phyloP scores from a whole-genome alignment of 2,329 filamentous ascomycete genomes.

The Raffaelea ambrosiae region DNA sequence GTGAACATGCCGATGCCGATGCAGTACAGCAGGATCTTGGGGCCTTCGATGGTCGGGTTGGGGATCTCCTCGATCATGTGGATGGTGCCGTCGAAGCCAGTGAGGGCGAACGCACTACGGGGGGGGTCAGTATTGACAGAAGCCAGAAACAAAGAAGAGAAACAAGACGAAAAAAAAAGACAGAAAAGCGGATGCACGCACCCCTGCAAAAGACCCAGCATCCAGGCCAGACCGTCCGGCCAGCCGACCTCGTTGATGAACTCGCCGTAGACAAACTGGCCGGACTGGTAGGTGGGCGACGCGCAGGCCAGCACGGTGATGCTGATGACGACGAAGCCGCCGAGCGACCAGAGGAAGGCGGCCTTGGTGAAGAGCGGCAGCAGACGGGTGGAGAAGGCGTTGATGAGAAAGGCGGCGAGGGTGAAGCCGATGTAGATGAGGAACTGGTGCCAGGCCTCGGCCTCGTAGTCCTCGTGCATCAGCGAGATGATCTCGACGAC shows the following conservation, averaged over 20 bases:
- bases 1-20: conserved; percentile 56
- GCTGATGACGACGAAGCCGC: conserved; percentile 60
- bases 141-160: no score
- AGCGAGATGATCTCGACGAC: conserved; percentile 57
- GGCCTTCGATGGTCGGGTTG: conserved; percentile 48
- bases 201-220: conserved; percentile 45
- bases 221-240: conserved; percentile 57
- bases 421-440: conserved; percentile 62
- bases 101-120: conserved; percentile 35
- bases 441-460: conserved; percentile 63
- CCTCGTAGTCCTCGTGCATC: conserved; percentile 46
- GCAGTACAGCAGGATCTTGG: conserved; percentile 58
- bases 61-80: conserved; percentile 53
- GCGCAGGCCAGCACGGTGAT: conserved; percentile 61
- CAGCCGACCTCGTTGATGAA: conserved; percentile 63
- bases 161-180: background rate
- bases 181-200: background rate
- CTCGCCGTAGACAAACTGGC: conserved; percentile 54
- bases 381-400: conserved; percentile 53
- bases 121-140: no score
- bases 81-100: conserved; percentile 44
- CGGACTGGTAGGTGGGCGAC: conserved; percentile 56
- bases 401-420: conserved; percentile 51
- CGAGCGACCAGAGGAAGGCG: conserved; percentile 63
- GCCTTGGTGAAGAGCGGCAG: conserved; percentile 59